Conservation (phyloP, 225 moss, liverwort and hornwort genomes). For the Pseudisothecium myosuroides region DNA sequence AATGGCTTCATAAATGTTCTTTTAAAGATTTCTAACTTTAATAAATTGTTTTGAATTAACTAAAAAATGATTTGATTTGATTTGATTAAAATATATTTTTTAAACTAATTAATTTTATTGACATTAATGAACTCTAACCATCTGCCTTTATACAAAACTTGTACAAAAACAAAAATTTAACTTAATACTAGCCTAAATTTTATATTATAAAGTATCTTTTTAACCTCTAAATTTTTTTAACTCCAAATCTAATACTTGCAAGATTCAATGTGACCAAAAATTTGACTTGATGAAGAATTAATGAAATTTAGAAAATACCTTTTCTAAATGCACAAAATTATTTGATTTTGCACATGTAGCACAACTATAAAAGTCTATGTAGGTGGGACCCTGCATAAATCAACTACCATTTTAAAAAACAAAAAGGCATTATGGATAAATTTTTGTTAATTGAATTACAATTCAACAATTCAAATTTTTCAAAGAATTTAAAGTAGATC, state of each 20-base stretch:
- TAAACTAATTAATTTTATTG: too few species aligned
- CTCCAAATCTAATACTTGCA: neutral
- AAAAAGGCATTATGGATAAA: neutral
- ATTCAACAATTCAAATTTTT: neutral
- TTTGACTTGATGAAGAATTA: neutral
- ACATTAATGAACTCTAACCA: neutral
- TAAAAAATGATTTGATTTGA: neutral
- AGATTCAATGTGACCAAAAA: neutral
- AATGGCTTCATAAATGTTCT: too few species aligned
- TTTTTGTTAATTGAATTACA: neutral
- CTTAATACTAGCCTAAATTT: neutral
- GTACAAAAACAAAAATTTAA: neutral
- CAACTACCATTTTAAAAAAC: neutral
- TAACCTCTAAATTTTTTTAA: too few species aligned
- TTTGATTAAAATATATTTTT: too few species aligned
- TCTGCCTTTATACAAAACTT: neutral
- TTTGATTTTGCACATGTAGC: neutral
- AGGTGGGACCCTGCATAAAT: neutral
- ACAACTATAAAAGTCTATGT: neutral
- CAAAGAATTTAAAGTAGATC: fast-evolving
- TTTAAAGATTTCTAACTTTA: neutral
- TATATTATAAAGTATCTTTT: neutral
- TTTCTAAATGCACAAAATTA: neutral
- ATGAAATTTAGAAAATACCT: neutral
- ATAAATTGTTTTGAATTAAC: neutral